Evolutionary conservation across 2,329 filamentous ascomycete genomes (phyloP), one percentile per base, ranked within the genome.

Genomic region (Pyrenophora tritici-repentis): DNA sequence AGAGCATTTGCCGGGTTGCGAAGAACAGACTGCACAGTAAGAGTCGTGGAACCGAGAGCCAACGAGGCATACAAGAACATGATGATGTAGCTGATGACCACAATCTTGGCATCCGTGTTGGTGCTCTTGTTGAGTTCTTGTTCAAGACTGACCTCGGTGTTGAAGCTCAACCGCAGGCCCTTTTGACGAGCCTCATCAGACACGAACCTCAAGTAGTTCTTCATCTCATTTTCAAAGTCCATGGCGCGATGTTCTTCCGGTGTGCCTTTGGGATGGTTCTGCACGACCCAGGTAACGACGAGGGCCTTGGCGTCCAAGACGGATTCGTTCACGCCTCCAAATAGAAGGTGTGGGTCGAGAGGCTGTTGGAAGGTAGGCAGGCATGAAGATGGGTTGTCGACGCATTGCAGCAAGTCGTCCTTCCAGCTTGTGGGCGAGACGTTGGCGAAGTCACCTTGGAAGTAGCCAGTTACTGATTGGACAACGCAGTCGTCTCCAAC

Each of bases 41-140:
- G 79, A 5, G 89, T 91, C 0, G 90, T 94, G 1, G 92, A 96
- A 0, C 94, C 94, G 0, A 99, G 81, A 0, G 94, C 92, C 45
- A 99, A 77, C 5, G 93, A 97, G 3, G 92, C 94, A 69, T 99
- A 99, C 56, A 99, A 77, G 75, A 99, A 99, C 94, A 99, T 99
- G 78, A 97, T 90, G 58, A 97, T 82, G 76, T 99, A 99, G 80
- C 93, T 97, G 75, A 99, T 88, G 46, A 93, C 85, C 18, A 99
- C 86, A 65, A 99, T 99, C 73, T 93, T 97, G 37, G 93, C 95
- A 73, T 99, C 94, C 0, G 94, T 97, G 73, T 99, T 99, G 42
- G 91, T 97, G 32, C 91, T 96, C 76, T 97, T 96, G 79, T 97
- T 99, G 50, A 99, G 81, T 70, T 99, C 94, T 70, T 97, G 84